Percentiles rank a stretch among this genome's conserved stretches.
phyloP scores from a whole-genome alignment of 2,329 filamentous ascomycete species.

The Cladophialophora bantiana region DNA sequence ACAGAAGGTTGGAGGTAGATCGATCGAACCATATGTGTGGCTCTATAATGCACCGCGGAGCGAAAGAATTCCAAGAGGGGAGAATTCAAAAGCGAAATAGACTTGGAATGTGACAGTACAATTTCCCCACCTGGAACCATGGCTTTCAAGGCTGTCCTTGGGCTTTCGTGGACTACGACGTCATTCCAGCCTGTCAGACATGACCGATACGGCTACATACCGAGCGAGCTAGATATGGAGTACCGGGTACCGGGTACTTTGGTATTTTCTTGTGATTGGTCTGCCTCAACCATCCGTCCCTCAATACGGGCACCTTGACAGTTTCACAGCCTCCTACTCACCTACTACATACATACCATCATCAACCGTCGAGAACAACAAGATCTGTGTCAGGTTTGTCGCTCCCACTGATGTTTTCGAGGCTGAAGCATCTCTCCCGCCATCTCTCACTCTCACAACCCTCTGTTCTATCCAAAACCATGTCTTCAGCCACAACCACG shows the following conservation, averaged over 20 bases:
- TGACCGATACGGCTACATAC: too few species aligned
- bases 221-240: too few species aligned
- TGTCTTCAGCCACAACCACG: not conserved
- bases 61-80: not conserved
- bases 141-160: too few species aligned
- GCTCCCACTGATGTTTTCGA: slow-evolving; percentile 14
- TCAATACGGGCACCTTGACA: not conserved
- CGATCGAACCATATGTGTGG: too few species aligned
- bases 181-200: not conserved
- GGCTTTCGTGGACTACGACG: not conserved
- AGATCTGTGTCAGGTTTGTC: not conserved
- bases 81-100: not conserved
- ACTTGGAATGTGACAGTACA: not conserved
- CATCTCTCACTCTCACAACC: slow-evolving; percentile 6
- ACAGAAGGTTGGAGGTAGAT: too few species aligned
- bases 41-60: not conserved
- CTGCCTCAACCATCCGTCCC: not conserved
- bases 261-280: not conserved
- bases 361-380: not conserved
- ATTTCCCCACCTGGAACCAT: not conserved
- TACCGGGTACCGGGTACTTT: not conserved
- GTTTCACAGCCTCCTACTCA: not conserved
- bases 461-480: not conserved
- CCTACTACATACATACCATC: too few species aligned
- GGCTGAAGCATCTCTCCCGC: slow-evolving; percentile 18